Evolutionary conservation across 805 yeast species (phyloP), one percentile per base, ranked within the genome.

Genomic region (Kazachstania martiniae): DNA sequence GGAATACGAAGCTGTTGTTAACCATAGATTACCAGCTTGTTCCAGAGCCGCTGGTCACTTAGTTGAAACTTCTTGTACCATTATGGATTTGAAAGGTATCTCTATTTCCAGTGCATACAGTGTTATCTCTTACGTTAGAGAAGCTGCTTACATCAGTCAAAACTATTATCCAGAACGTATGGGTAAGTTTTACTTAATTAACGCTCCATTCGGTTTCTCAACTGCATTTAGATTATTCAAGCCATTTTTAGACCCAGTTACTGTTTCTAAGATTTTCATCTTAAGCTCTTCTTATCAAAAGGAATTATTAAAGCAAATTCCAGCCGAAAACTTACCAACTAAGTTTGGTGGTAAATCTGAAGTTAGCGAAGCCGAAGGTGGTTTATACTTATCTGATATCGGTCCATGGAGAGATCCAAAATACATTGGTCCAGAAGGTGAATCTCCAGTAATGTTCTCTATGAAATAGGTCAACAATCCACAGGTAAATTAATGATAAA

Each of bases 81-180:
- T 91, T 47, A 65, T 91, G 66, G 98, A 91, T 56, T 70, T 91
- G 56, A 91, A 91, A 64, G 96, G 96, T 21, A 86, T 89, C 36
- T 83, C 95, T 17, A 67, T 91, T 38, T 65, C 80, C 16, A 63
- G 91, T 29, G 94, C 94, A 17, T 75, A 78, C 42, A 84, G 79
- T 55, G 98, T 91, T 27, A 66, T 85, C 42, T 67, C 78, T 9
- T 91, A 86, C 60, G 94, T 91, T 34, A 77, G 77, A 56, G 96
- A 87, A 61, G 95, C 98, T 8, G 83, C 95, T 10, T 65, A 72
- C 50, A 84, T 91, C 49, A 95, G 97, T 38, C 98, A 91, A 67
- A 84, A 91, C 64, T 89, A 83, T 63, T 91, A 91, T 58, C 98
- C 98, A 12, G 98, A 91, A 68, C 81, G 97, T 62, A 91, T 91